Evolutionary conservation across 2,329 filamentous ascomycete genomes (phyloP), one percentile per base, ranked within the genome.

Genomic region (Colletotrichum liriopes): DNA sequence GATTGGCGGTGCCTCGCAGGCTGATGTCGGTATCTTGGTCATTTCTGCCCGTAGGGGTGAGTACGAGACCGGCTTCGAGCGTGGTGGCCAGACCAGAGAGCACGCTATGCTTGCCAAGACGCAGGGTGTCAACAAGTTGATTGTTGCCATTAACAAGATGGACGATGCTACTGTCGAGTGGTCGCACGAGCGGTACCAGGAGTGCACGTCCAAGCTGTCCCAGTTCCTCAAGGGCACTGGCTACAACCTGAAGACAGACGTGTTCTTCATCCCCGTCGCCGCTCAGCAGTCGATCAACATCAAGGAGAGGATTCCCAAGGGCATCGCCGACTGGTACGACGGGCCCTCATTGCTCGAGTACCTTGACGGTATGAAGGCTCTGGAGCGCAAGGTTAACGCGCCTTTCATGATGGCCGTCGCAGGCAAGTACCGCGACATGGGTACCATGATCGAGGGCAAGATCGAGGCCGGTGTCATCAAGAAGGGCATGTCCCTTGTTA

Each of bases 381-480:
- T 98, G 49, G 96, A 99, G 82, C 94, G 96, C 78, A 99, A 98
- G 87, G 85, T 98, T 78, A 98, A 98, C 78, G 96, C 96, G 2
- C 96, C 96, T 12, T 98, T 99, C 88, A 98, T 99, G 96, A 98
- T 99, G 95, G 94, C 96, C 11, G 89, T 99, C 75, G 94, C 93
- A 75, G 94, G 94, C 83, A 99, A 99, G 85, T 99, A 98, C 87
- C 91, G 93, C 78, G 97, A 99, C 81, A 93, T 99, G 89, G 96
- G 96, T 78, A 99, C 96, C 74, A 95, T 99, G 90, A 90, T 98
- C 52, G 97, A 99, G 85, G 96, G 96, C 76, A 98, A 98, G 88
- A 93, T 99, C 75, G 96, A 99, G 84, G 93, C 95, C 23, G 96
- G 95, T 81, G 93, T 98, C 58, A 88, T 97, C 82, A 96, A 96